These are phyloP conservation scores for Middelhovenomyces tepae DNA, from an alignment of 805 yeast species.

Conservation along the genomic window DNA sequence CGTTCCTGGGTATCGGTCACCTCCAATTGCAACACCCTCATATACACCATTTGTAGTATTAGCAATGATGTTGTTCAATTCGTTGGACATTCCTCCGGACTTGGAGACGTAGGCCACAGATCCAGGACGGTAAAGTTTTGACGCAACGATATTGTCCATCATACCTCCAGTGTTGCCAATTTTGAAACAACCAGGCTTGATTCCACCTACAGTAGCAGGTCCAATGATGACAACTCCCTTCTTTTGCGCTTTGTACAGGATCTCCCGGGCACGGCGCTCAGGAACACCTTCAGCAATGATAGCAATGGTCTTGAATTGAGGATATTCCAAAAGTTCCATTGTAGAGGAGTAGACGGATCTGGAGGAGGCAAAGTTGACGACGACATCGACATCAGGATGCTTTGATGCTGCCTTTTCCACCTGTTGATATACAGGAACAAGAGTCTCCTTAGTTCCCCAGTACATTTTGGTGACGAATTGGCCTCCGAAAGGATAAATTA, in stretches of 20 bases:
- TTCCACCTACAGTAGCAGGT: constrained; percentile 42
- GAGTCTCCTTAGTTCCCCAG: constrained; percentile 42
- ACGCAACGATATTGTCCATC: constrained; percentile 42
- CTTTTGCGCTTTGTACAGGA: constrained; percentile 34
- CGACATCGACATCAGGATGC: constrained; percentile 42
- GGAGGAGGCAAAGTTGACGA: constrained; percentile 39
- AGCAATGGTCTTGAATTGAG: constrained; percentile 38
- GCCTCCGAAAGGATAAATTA: constrained; percentile 40
- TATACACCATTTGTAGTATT: constrained; percentile 39
- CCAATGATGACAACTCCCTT: constrained; percentile 40
- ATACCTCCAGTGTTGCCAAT: constrained; percentile 42
- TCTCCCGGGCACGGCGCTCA: constrained; percentile 41
- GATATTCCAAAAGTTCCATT: constrained; percentile 38
- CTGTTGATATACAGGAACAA: constrained; percentile 37
- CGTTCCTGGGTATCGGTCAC: constrained; percentile 68
- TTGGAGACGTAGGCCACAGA: constrained; percentile 40
- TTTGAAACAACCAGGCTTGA: constrained; percentile 42
- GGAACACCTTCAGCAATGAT: constrained; percentile 43
- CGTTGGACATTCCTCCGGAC: constrained; percentile 43
- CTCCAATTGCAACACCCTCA: constrained; percentile 62
- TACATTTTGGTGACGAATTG: constrained; percentile 38
- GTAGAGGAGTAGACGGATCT: constrained; percentile 40
- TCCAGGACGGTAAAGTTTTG: constrained; percentile 40
- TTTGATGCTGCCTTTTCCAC: constrained; percentile 32
- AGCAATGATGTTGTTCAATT: constrained; percentile 37